A percentile compares a stretch with the other conserved stretches of the same genome.
phyloP scores from a whole-genome alignment of 176 grass and related monocot species.

The Thalia dealbata region DNA sequence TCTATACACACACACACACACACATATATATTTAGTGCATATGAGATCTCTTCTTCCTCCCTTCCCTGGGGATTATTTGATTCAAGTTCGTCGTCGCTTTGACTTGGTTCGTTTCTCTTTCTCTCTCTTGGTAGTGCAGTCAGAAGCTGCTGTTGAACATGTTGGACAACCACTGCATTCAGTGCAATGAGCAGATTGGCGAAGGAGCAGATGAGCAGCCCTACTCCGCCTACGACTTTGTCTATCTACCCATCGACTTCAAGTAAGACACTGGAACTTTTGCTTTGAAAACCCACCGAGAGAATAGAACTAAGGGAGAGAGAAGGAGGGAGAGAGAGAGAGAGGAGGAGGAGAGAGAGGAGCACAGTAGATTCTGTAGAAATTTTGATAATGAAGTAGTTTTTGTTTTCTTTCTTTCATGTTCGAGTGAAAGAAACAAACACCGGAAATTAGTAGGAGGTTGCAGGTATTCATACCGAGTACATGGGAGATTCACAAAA shows the following conservation, averaged over 20 bases:
- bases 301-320: neutral
- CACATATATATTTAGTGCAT: neutral
- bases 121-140: constrained; percentile 36
- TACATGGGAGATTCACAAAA: constrained; percentile 6
- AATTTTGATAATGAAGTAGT: neutral
- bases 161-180: constrained; percentile 99
- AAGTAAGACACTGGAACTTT: constrained; percentile 45
- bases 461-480: neutral
- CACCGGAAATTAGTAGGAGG: neutral
- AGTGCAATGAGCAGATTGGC: constrained; percentile 57
- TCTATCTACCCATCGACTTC: constrained; percentile 99
- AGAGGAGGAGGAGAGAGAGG: neutral
- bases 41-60: neutral
- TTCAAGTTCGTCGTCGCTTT: neutral
- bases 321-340: neutral
- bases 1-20: too few species aligned
- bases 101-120: neutral
- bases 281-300: too few species aligned
- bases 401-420: neutral
- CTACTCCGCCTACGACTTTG: constrained; percentile 87
- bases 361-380: neutral
- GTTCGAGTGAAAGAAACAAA: neutral
- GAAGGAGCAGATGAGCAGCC: constrained; percentile 40
- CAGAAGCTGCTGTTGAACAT: constrained; percentile 95
- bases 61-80: neutral